Conservation (phyloP, 2,329 filamentous ascomycete genomes). For the Clonostachys rhizophaga region DNA sequence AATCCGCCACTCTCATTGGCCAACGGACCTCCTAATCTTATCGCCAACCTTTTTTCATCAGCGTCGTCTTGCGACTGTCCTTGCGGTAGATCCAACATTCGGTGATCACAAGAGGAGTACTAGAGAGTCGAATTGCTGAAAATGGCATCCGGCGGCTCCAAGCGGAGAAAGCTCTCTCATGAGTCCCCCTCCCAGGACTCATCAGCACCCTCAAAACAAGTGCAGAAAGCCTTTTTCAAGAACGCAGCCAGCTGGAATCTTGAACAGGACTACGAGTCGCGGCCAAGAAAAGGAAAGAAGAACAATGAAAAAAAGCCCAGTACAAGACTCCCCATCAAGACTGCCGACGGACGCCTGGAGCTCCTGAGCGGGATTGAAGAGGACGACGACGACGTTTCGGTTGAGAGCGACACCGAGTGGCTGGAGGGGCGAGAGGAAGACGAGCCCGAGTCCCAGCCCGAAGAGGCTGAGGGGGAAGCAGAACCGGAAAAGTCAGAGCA, state of each 20-base stretch:
- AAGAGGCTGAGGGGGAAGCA: conserved; percentile 25
- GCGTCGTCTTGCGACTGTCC: background rate
- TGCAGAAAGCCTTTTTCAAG: conserved; percentile 64
- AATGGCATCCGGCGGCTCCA: conserved; percentile 46
- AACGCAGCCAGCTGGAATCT: conserved; percentile 82
- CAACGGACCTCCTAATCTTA: background rate
- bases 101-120: background rate
- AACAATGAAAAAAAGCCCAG: conserved; percentile 51
- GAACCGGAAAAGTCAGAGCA: conserved; percentile 65
- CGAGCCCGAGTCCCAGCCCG: conserved; percentile 37
- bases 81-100: background rate
- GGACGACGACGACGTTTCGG: conserved; percentile 54
- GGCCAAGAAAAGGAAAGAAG: conserved; percentile 75
- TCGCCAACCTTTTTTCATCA: background rate
- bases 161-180: conserved; percentile 55
- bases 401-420: conserved; percentile 58
- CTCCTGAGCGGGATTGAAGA: conserved; percentile 50
- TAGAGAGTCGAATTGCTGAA: background rate
- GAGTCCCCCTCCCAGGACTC: conserved; percentile 37
- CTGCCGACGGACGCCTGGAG: conserved; percentile 69
- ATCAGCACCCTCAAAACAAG: conserved; percentile 19
- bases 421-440: conserved; percentile 56
- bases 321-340: conserved; percentile 81
- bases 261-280: conserved; percentile 85
- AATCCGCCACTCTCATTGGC: background rate